Conservation (phyloP, 169 alveolate species). For the Plasmodium billcollinsi region DNA sequence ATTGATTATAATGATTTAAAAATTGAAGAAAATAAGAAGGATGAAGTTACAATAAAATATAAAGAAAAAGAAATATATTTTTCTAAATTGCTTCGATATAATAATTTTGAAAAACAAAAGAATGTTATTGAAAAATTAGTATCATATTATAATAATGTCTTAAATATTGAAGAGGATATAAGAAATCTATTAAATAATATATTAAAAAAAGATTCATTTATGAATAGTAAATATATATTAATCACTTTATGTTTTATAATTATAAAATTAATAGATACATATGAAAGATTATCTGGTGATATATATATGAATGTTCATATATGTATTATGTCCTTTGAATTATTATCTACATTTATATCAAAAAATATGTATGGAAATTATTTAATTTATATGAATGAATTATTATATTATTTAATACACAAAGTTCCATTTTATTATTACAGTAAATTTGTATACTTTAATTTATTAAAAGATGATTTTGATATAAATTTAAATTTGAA, state of each 20-base stretch:
- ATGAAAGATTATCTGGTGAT: conserved; percentile 35
- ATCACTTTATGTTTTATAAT: conserved; percentile 28
- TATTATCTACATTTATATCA: conserved; percentile 23
- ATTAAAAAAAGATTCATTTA: background rate
- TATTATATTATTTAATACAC: conserved; percentile 43
- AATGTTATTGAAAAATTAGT: conserved; percentile 50
- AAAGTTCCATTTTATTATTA: conserved; percentile 44
- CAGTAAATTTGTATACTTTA: conserved; percentile 15
- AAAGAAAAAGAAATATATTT: conserved; percentile 45
- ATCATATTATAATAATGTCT: conserved; percentile 11
- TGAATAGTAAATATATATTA: conserved; percentile 13
- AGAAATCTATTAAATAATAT: conserved; percentile 2
- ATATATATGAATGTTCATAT: conserved; percentile 13
- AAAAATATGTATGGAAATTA: conserved; percentile 8
- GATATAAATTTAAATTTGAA: background rate
- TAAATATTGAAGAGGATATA: conserved; percentile 25
- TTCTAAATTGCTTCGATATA: conserved; percentile 22
- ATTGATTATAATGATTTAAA: conserved; percentile 22
- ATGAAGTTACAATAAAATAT: background rate
- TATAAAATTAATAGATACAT: conserved; percentile 38
- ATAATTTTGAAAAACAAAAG: conserved; percentile 40
- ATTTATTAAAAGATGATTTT: conserved; percentile 27
- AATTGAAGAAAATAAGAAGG: conserved; percentile 19
- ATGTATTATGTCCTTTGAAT: conserved; percentile 15
- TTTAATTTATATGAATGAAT: conserved; percentile 26